A percentile compares a stretch with the other conserved stretches of the same genome.
Conservation (phyloP, 2,329 filamentous ascomycete species). For the Monosporascus sp. region DNA sequence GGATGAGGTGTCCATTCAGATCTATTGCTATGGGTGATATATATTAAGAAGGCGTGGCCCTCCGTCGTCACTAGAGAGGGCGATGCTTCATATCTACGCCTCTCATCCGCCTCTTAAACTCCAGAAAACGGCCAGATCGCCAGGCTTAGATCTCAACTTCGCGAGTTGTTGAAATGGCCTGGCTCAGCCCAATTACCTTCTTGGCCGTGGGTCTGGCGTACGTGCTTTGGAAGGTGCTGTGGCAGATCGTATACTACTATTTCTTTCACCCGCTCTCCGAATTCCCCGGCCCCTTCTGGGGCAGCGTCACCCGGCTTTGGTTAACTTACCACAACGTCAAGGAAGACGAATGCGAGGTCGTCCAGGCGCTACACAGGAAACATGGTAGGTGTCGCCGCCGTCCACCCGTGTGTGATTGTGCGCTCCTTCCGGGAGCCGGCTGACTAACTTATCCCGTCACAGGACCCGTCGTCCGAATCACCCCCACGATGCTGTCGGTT, state of each 20-base stretch:
- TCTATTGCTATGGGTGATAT: too few relatives aligned
- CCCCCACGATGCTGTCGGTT: slow-evolving; percentile 47
- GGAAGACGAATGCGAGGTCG: slow-evolving; percentile 37
- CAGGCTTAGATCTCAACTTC: too few relatives aligned
- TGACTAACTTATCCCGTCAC: background rate
- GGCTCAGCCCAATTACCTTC: slow-evolving; percentile 26
- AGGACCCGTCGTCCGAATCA: slow-evolving; percentile 49
- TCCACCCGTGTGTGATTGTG: background rate
- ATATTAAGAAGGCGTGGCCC: too few relatives aligned
- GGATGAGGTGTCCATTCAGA: too few relatives aligned
- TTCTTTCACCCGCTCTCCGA: slow-evolving; percentile 47
- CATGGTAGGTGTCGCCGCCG: slow-evolving; percentile 33
- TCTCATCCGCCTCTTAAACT: too few relatives aligned
- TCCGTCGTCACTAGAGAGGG: too few relatives aligned
- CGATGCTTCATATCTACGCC: too few relatives aligned
- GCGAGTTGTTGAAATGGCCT: slow-evolving; percentile 21
- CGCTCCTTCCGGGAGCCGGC: background rate
- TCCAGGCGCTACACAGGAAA: slow-evolving; percentile 38
- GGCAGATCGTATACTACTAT: slow-evolving; percentile 43
- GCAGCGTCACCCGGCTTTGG: slow-evolving; percentile 47
- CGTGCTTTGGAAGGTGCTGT: slow-evolving; percentile 27
- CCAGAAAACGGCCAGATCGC: too few relatives aligned
- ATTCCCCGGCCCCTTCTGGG: slow-evolving; percentile 52
- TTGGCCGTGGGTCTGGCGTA: slow-evolving; percentile 30
- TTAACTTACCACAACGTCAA: slow-evolving; percentile 45